Conservation (phyloP, 805 yeast genomes). For the Saccharomycopsis babjevae region DNA sequence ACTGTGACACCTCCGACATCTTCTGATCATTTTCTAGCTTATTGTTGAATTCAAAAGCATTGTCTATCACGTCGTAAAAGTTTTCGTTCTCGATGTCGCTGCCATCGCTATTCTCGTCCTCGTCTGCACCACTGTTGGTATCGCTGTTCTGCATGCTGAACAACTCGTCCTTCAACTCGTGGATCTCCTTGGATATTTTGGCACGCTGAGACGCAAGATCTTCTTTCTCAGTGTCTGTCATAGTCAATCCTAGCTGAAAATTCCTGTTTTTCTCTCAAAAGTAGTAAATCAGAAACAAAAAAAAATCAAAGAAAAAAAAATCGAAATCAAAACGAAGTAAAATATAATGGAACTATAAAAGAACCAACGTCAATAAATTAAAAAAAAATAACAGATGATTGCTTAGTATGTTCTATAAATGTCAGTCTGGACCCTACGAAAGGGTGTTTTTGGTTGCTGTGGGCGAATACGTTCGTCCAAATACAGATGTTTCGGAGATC, state of each 20-base stretch:
- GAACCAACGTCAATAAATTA: too few species aligned
- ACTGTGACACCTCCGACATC: conserved; percentile 1
- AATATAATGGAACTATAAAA: too few species aligned
- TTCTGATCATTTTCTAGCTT: not conserved
- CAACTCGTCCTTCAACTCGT: not conserved
- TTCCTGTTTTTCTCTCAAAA: not conserved
- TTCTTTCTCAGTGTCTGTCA: not conserved
- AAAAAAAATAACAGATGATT: too few species aligned
- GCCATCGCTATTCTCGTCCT: not conserved
- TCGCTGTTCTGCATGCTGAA: not conserved
- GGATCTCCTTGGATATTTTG: not conserved
- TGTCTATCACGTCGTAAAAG: conserved; percentile 1
- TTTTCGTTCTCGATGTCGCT: not conserved
- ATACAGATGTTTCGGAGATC: too few species aligned
- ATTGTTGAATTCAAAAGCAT: not conserved
- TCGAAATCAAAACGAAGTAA: too few species aligned
- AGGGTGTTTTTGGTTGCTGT: too few species aligned
- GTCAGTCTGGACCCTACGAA: too few species aligned
- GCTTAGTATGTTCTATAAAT: too few species aligned
- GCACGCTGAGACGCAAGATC: not conserved
- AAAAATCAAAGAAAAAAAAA: too few species aligned
- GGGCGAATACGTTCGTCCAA: too few species aligned
- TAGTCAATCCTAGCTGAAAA: not conserved
- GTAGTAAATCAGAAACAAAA: not conserved
- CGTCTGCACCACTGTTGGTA: not conserved